Evolutionary conservation across 768 basidiomycete genomes (phyloP).

Genomic region (Collybiopsis confluens): DNA sequence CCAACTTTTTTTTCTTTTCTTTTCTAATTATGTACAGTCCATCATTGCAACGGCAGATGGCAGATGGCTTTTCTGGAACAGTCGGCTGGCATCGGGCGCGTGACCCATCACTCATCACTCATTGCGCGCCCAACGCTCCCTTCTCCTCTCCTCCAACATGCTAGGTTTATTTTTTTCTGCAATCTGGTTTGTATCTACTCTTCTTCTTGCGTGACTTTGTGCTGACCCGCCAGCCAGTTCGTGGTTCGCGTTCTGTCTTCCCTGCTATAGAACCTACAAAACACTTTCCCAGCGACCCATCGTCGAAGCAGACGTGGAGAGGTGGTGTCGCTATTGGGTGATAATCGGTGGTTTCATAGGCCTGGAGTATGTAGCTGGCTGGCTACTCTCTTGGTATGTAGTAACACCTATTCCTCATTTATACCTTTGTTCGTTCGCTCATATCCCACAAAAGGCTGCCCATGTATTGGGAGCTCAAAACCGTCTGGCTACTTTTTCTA

Average conservation of each 20-base stretch:
- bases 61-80: not conserved
- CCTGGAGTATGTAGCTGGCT: slow-evolving; percentile 59
- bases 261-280: slow-evolving; percentile 65
- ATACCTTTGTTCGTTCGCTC: slow-evolving; percentile 12
- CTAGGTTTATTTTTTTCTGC: slow-evolving; percentile 11
- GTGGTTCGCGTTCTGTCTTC: slow-evolving; percentile 68
- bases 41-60: not conserved
- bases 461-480: slow-evolving; percentile 73
- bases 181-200: slow-evolving; percentile 9
- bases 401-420: slow-evolving; percentile 7
- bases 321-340: slow-evolving; percentile 61
- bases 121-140: no score
- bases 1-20: slow-evolving; percentile 2
- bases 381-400: slow-evolving; percentile 62
- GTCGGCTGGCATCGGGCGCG: no score
- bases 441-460: slow-evolving; percentile 50
- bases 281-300: slow-evolving; percentile 49
- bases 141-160: slow-evolving; percentile 3
- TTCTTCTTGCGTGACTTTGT: no score
- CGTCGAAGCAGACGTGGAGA: slow-evolving; percentile 48
- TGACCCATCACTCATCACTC: no score
- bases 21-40: not conserved
- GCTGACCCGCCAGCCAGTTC: slow-evolving; percentile 48
- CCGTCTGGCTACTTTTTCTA: slow-evolving; percentile 63
- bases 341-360: slow-evolving; percentile 58